Base-by-base conservation (phyloP, 228 moss, liverwort and hornwort species). In the Sphagnum fallax region DNA sequence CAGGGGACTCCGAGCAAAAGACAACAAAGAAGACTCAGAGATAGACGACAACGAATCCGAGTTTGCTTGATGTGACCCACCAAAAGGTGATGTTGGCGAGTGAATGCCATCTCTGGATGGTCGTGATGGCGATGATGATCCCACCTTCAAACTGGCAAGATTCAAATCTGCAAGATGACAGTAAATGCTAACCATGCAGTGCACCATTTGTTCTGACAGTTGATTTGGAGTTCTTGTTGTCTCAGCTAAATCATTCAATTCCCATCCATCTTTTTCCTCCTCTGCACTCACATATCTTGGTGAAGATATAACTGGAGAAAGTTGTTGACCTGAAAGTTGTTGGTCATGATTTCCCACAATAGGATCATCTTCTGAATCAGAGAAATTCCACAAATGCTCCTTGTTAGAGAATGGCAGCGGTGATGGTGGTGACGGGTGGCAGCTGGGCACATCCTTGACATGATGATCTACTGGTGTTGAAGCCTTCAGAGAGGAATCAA, bases 111-210 rank as follows among this genome's bases (percentile, higher is more conserved):
- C 79, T 32, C 32, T 32, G 32, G 32, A 32, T 32, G 32, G 32
- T 32, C 2, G 32, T 60, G 47, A 72, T 15, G 67, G 64, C 12
- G 75, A 79, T 14, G 62, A 55, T 67, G 66, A 65, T 63, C 59
- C 61, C 64, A 61, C 72, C 79, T 72, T 48, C 71, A 79, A 76
- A 65, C 78, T 79, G n/a, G 82, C 76, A 71, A 77, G 73, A 67
- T 77, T 83, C 64, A 90, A 77, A 63, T 91, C 90, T 64, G 90
- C 86, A 47, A 82, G 82, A 59, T 82, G 79, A 71, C 79, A 77
- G 47, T 85, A 82, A 15, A 82, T 82, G 69, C 78, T 77, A 6
- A 82, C 73, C 85, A 85, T 82, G 74, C 82, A 77, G 55, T 70
- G 74, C n/a, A 85, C 69, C 82, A 85, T 81, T 72, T 85, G 82